phyloP scores from a whole-genome alignment of 2,329 filamentous ascomycete species.

The Aspergillus japonicus region DNA sequence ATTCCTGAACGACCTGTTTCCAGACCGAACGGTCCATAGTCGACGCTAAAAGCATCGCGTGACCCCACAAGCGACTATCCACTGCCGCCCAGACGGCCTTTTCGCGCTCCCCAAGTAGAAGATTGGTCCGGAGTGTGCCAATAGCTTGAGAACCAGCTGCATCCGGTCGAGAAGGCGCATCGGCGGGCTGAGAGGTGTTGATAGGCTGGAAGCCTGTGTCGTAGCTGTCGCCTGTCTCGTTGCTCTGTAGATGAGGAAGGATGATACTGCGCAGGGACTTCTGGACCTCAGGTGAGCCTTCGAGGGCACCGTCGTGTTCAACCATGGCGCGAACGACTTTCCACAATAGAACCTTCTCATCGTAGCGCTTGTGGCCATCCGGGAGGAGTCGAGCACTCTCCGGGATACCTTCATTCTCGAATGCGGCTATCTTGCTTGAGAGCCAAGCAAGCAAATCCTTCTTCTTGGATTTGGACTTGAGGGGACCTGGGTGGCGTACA shows the following conservation, averaged over 20 bases:
- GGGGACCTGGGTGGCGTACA: slow-evolving; percentile 81
- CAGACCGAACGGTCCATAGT: slow-evolving; percentile 73
- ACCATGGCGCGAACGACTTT: slow-evolving; percentile 78
- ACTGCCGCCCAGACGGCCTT: slow-evolving; percentile 91
- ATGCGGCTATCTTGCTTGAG: slow-evolving; percentile 66
- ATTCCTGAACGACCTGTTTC: slow-evolving; percentile 92
- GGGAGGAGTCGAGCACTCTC: slow-evolving; percentile 50
- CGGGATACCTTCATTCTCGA: slow-evolving; percentile 59
- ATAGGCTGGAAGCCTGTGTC: slow-evolving; percentile 26
- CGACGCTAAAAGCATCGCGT: slow-evolving; percentile 87
- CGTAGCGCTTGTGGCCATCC: slow-evolving; percentile 62
- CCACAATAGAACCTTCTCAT: slow-evolving; percentile 83
- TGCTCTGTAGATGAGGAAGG: slow-evolving; percentile 55
- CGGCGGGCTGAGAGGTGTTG: slow-evolving; percentile 38
- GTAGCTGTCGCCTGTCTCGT: slow-evolving; percentile 28
- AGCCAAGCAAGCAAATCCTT: slow-evolving; percentile 88
- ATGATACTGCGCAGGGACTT: slow-evolving; percentile 74
- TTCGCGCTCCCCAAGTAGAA: slow-evolving; percentile 80
- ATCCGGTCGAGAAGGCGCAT: slow-evolving; percentile 56
- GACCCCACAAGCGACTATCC: slow-evolving; percentile 92
- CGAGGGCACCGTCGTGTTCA: slow-evolving; percentile 79
- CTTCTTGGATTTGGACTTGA: slow-evolving; percentile 90
- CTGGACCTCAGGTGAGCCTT: slow-evolving; percentile 69
- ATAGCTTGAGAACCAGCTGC: slow-evolving; percentile 67
- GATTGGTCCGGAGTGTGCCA: slow-evolving; percentile 68